These are phyloP conservation scores for Botryobasidium botryosum DNA, from an alignment of 768 basidiomycete species.

Conservation along the genomic window DNA sequence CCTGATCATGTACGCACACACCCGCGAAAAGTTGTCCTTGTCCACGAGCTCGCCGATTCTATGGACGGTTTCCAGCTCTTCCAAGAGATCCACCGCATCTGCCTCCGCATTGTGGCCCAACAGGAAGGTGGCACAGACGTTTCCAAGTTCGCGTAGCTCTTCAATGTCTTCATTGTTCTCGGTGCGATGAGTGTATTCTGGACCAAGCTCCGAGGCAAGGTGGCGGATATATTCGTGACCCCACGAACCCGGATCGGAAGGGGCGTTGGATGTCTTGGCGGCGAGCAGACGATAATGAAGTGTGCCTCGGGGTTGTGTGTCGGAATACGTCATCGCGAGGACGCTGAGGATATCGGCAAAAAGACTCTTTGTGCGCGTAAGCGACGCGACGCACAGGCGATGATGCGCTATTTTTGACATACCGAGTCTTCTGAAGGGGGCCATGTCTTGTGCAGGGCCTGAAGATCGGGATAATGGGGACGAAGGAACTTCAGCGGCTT, in stretches of 20 bases:
- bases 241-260: conserved; percentile 89
- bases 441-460: conserved; percentile 72
- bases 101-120: conserved; percentile 92
- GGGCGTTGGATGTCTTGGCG: conserved; percentile 43
- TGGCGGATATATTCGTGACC: conserved; percentile 98
- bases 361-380: conserved; percentile 39
- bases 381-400: background rate
- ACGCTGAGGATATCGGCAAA: conserved; percentile 97
- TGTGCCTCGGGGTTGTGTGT: conserved; percentile 91
- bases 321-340: conserved; percentile 98
- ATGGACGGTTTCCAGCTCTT: conserved; percentile 82
- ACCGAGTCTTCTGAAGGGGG: conserved; percentile 64
- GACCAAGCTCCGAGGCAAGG: conserved; percentile 87
- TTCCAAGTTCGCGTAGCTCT: conserved; percentile 57
- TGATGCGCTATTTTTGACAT: conserved; percentile 8
- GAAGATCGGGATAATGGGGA: conserved; percentile 79
- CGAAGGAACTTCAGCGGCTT: conserved; percentile 97
- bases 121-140: conserved; percentile 79
- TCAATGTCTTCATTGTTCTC: conserved; percentile 36
- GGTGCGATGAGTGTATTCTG: conserved; percentile 69
- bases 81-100: conserved; percentile 88
- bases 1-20: conserved; percentile 94
- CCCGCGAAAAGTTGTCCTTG: conserved; percentile 69
- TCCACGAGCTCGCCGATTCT: conserved; percentile 67
- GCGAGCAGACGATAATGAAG: conserved; percentile 82